Base-by-base conservation (phyloP, 1,284 basidiomycete genomes). In the Sphaerobolus stellatus region DNA sequence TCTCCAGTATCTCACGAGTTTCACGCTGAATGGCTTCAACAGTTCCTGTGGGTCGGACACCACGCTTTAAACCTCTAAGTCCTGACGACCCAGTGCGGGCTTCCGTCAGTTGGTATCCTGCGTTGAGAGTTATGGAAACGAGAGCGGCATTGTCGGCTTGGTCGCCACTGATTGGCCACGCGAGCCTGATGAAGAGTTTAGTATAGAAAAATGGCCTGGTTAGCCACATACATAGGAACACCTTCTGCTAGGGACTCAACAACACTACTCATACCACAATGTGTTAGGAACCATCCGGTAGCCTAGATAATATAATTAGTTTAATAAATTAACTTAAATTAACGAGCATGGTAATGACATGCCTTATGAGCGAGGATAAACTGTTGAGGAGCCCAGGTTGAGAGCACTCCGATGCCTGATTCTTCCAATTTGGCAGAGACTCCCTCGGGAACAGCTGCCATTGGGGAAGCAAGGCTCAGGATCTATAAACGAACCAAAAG, bases 131-230 rank as follows among this genome's bases (percentile, higher is more conserved):
- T 20, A 59, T 57, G 8, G 56, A 38, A n/a, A 63, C 50, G 54
- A 59, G 50, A 0, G 62, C 54, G 11, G 61, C 61, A 54, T 64
- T 65, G 11, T 50, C n/a, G 8, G 61, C 61, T 48, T 66, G 64
- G 49, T 66, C 64, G n/a, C 50, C 61, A 28, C 34, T 24, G 57
- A 63, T 62, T 1, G 64, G 63, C 62, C 63, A 65, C 44, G 56
- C 45, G 22, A 66, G 64, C 56, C 64, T 65, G 34, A n/a, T 30
- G 18, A 11, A 18, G 18, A 11, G 18, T 36, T 36, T 36, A 11
- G 18, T 36, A 11, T 36, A 36, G 11, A 36, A 27, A 18, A 11
- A 16, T 11, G 48, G 28, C 20, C 14, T 20, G 34, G 16, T 8
- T 28, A 24, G 24, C 14, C 18, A 47, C 59, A 20, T 34, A 60